Percentiles rank a stretch among this genome's conserved stretches.
Evolutionary conservation across 805 yeast genomes (phyloP).

Genomic region (Teunomyces aglyptinius): DNA sequence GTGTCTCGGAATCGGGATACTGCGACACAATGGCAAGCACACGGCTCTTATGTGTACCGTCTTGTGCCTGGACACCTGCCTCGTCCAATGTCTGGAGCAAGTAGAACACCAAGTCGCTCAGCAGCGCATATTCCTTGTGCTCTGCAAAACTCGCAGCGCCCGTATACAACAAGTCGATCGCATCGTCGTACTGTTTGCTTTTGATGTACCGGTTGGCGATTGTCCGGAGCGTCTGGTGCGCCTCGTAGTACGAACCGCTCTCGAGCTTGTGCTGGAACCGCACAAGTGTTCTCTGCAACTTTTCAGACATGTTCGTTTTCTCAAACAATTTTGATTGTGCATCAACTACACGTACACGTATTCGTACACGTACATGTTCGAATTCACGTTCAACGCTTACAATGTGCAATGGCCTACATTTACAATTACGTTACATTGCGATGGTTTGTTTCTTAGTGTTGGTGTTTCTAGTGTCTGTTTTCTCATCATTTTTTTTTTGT

Average conservation of each 20-base stretch:
- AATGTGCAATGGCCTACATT: too few species aligned
- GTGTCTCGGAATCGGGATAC: constrained; percentile 42
- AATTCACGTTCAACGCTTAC: too few species aligned
- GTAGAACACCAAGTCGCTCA: constrained; percentile 72
- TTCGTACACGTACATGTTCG: too few species aligned
- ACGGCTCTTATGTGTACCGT: constrained; percentile 43
- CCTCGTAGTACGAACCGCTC: constrained; percentile 83
- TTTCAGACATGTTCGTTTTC: too few species aligned
- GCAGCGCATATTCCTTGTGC: constrained; percentile 75
- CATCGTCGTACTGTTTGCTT: constrained; percentile 62
- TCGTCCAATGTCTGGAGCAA: constrained; percentile 67
- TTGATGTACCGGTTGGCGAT: constrained; percentile 82
- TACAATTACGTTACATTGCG: too few species aligned
- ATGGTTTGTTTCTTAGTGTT: too few species aligned
- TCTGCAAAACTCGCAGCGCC: constrained; percentile 68
- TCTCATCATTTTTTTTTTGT: too few species aligned
- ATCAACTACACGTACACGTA: too few species aligned
- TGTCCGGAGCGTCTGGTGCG: constrained; percentile 91
- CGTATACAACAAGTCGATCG: constrained; percentile 68
- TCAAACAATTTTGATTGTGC: too few species aligned
- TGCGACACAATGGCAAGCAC: constrained; percentile 47
- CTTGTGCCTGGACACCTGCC: constrained; percentile 39
- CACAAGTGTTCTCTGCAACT: constrained; percentile 57
- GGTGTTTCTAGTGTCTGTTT: too few species aligned
- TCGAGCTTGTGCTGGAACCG: constrained; percentile 69